These are phyloP conservation scores for Acanthochlamys bracteata DNA, from an alignment of 106 monocot genomes.

Conservation along the genomic window DNA sequence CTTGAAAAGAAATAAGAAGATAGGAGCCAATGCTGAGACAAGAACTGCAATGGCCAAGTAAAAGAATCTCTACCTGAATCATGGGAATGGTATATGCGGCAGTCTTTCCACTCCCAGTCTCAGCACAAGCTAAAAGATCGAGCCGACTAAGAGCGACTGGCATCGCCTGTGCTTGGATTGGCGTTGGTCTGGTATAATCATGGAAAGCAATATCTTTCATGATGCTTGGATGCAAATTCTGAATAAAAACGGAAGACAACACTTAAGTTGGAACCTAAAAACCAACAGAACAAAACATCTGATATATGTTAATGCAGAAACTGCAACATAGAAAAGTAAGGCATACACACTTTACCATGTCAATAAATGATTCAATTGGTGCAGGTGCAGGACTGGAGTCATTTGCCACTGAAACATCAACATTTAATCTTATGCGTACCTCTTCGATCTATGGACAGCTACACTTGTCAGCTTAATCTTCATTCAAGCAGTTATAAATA, in stretches of 20 bases:
- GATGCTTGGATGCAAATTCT: constrained; percentile 42
- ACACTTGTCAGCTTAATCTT: background rate
- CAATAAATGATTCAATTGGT: constrained; percentile 44
- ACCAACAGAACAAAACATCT: background rate
- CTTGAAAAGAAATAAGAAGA: no score
- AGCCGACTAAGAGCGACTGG: constrained; percentile 47
- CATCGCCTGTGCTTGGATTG: constrained; percentile 64
- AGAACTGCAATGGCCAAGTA: background rate
- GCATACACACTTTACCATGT: constrained; percentile 26
- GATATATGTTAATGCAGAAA: background rate
- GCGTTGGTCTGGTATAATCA: constrained; percentile 44
- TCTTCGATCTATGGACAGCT: constrained; percentile 40
- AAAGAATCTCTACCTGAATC: constrained; percentile 38
- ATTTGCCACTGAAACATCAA: constrained; percentile 35
- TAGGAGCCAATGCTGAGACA: no score
- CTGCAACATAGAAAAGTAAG: background rate
- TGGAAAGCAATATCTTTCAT: constrained; percentile 53
- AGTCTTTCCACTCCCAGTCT: constrained; percentile 65
- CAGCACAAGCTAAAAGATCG: constrained; percentile 54
- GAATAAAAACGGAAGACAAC: background rate
- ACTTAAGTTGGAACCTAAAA: background rate
- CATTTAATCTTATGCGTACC: constrained; percentile 39
- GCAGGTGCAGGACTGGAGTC: constrained; percentile 33
- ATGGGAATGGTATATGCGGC: constrained; percentile 60
- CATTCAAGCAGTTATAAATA: background rate